Conservation (phyloP, 495 filamentous ascomycete genomes). For the Bombardia bombarda region DNA sequence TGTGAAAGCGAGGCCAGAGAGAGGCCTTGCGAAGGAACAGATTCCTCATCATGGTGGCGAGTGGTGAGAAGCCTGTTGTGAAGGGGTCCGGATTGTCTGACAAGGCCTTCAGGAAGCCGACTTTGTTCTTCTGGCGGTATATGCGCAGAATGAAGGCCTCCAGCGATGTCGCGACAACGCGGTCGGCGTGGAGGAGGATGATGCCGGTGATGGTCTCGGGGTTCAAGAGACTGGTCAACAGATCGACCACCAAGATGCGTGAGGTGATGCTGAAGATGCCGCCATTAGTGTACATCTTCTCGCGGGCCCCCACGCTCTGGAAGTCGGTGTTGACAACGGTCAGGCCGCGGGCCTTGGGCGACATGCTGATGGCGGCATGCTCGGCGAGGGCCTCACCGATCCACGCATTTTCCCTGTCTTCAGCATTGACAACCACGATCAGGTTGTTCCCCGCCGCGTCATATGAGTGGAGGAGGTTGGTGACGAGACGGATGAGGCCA, state of each 20-base stretch:
- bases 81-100: slow-evolving; percentile 93
- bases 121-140: slow-evolving; percentile 87
- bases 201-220: slow-evolving; percentile 83
- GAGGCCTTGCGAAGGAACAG: slow-evolving; percentile 83
- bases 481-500: slow-evolving; percentile 80
- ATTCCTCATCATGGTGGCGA: slow-evolving; percentile 88
- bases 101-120: slow-evolving; percentile 91
- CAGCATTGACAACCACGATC: slow-evolving; percentile 80
- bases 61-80: slow-evolving; percentile 77
- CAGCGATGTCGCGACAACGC: slow-evolving; percentile 75
- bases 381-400: slow-evolving; percentile 89
- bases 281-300: slow-evolving; percentile 82
- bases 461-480: slow-evolving; percentile 91
- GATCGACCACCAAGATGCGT: slow-evolving; percentile 87
- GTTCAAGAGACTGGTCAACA: slow-evolving; percentile 75
- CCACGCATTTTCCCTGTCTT: slow-evolving; percentile 90
- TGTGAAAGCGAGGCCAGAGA: slow-evolving; percentile 92
- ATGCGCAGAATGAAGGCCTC: slow-evolving; percentile 95
- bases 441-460: slow-evolving; percentile 93
- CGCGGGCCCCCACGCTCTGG: slow-evolving; percentile 75
- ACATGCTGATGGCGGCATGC: slow-evolving; percentile 75
- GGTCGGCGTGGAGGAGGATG: slow-evolving; percentile 83
- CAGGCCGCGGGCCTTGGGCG: slow-evolving; percentile 70
- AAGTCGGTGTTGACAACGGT: slow-evolving; percentile 91
- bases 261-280: slow-evolving; percentile 96